phyloP scores from a whole-genome alignment of 163 green algal species.

The Prototheca wickerhamii region DNA sequence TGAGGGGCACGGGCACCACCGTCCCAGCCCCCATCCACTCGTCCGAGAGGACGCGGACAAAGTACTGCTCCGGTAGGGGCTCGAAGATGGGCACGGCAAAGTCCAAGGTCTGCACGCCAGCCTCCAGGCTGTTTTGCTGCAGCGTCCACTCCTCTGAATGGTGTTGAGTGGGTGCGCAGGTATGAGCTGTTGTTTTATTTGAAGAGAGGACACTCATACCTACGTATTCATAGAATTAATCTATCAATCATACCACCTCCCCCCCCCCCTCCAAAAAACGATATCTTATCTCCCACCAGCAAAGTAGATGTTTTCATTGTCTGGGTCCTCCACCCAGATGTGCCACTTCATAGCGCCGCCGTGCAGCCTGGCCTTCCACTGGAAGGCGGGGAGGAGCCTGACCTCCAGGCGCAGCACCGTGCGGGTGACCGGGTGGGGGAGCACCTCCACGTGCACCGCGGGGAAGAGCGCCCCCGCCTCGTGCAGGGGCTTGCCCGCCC shows the following conservation, averaged over 20 bases:
- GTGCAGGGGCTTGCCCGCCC: slow-evolving; percentile 35
- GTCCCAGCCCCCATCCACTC: slow-evolving; percentile 63
- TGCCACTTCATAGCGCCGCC: slow-evolving; percentile 57
- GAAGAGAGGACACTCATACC: too few species aligned
- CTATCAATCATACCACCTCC: too few species aligned
- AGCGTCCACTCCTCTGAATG: slow-evolving; percentile 46
- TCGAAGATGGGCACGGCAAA: slow-evolving; percentile 96
- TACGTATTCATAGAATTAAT: too few species aligned
- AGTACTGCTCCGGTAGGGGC: slow-evolving; percentile 64
- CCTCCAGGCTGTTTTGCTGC: slow-evolving; percentile 65
- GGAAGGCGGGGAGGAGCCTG: slow-evolving; percentile 65
- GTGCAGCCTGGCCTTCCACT: slow-evolving; percentile 54
- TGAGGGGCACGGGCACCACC: slow-evolving; percentile 51
- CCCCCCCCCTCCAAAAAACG: too few species aligned
- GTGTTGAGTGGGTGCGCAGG: not conserved
- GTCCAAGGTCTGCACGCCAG: slow-evolving; percentile 55
- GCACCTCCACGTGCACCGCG: slow-evolving; percentile 15
- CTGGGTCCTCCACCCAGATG: slow-evolving; percentile 87
- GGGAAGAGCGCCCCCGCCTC: slow-evolving; percentile 14
- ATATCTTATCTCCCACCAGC: slow-evolving; percentile 27
- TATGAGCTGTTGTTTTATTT: too few species aligned
- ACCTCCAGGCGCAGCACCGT: slow-evolving; percentile 81
- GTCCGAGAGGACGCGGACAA: slow-evolving; percentile 58
- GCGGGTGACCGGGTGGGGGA: slow-evolving; percentile 80
- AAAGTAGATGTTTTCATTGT: slow-evolving; percentile 92